These are phyloP conservation scores for Cyberlindnera maclurae DNA, from an alignment of 805 yeast species.

Conservation along the genomic window DNA sequence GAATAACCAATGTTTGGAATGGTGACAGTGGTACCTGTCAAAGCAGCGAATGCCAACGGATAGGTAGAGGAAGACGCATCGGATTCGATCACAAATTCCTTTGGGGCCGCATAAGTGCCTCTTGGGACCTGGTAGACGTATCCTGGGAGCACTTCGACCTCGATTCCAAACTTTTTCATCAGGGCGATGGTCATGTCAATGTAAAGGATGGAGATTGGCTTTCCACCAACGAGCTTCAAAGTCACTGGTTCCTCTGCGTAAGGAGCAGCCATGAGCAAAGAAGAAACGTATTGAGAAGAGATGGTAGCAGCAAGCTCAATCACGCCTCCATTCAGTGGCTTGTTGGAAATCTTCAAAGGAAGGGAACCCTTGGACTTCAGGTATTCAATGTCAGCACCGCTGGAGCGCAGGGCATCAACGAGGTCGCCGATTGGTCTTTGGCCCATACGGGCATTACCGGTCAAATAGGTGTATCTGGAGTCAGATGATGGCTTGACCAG, in stretches of 20 bases:
- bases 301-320: slow-evolving; percentile 94
- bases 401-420: slow-evolving; percentile 79
- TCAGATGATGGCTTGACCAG: slow-evolving; percentile 48
- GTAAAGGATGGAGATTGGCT: slow-evolving; percentile 92
- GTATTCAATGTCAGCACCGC: slow-evolving; percentile 73
- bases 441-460: slow-evolving; percentile 96
- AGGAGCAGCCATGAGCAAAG: slow-evolving; percentile 95
- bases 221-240: slow-evolving; percentile 85
- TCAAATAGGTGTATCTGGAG: slow-evolving; percentile 50
- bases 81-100: slow-evolving; percentile 83
- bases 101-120: slow-evolving; percentile 74
- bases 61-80: slow-evolving; percentile 98
- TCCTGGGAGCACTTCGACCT: slow-evolving; percentile 67
- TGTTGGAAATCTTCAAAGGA: slow-evolving; percentile 69
- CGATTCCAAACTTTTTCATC: slow-evolving; percentile 88
- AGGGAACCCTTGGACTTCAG: slow-evolving; percentile 72
- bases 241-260: slow-evolving; percentile 87
- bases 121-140: slow-evolving; percentile 88
- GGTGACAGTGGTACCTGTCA: slow-evolving; percentile 88
- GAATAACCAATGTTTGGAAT: slow-evolving; percentile 90
- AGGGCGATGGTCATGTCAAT: slow-evolving; percentile 95
- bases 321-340: slow-evolving; percentile 81
- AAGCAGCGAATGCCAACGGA: slow-evolving; percentile 94
- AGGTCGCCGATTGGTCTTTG: slow-evolving; percentile 95
- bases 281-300: slow-evolving; percentile 95